A percentile compares a stretch with the other conserved stretches of the same genome.
phyloP scores from a whole-genome alignment of 768 basidiomycete species.

The Erythrobasidium yunnanense region DNA sequence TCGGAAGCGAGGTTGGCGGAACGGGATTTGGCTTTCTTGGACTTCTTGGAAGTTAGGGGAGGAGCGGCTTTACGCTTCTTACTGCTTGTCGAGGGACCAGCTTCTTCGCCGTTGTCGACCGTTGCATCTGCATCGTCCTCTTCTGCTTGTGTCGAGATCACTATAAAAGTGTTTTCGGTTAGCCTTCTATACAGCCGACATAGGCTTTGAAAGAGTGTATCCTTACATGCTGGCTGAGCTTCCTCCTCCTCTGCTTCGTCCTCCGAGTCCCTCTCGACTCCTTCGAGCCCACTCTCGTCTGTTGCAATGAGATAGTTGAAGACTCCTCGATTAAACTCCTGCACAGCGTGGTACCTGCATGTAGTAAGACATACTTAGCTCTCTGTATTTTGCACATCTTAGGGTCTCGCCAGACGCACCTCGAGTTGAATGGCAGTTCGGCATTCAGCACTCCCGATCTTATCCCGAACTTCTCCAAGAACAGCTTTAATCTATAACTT shows the following conservation, averaged over 20 bases:
- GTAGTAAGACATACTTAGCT: background rate
- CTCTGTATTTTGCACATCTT: too few species aligned
- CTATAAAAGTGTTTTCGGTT: background rate
- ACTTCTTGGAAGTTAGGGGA: conserved; percentile 41
- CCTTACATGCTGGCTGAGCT: conserved; percentile 8
- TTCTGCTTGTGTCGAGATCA: conserved; percentile 33
- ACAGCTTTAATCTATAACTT: conserved; percentile 89
- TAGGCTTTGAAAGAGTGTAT: too few species aligned
- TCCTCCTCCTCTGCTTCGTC: conserved; percentile 40
- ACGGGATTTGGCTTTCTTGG: conserved; percentile 46
- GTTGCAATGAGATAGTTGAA: conserved; percentile 98
- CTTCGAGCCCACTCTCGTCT: conserved; percentile 62
- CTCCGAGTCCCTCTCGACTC: conserved; percentile 49
- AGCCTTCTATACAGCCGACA: background rate
- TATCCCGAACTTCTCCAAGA: conserved; percentile 93
- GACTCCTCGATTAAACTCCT: conserved; percentile 96
- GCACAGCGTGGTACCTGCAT: conserved; percentile 83
- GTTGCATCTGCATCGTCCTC: background rate
- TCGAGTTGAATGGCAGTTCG: conserved; percentile 86
- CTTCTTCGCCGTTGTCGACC: background rate
- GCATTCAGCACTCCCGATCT: conserved; percentile 92
- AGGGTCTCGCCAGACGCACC: too few species aligned
- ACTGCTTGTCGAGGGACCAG: background rate
- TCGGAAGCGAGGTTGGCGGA: conserved; percentile 52
- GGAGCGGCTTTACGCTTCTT: conserved; percentile 28